phyloP scores from a whole-genome alignment of 352 stramenopile species.

The Phytophthora europaea region DNA sequence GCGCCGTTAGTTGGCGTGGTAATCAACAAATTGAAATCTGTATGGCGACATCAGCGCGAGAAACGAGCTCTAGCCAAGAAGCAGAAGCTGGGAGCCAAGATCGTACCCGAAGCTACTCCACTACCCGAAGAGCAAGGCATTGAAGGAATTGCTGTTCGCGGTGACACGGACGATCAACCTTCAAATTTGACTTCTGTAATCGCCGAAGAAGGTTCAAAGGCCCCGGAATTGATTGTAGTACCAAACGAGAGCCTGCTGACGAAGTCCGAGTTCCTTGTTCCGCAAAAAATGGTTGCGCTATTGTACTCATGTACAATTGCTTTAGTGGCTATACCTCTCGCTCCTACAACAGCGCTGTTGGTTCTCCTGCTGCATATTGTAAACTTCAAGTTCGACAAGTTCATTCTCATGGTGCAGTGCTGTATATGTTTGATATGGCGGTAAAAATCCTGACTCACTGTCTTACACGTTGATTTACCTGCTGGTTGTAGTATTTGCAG shows the following conservation, averaged over 20 bases:
- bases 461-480: background rate
- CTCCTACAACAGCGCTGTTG: constrained; percentile 62
- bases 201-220: constrained; percentile 6
- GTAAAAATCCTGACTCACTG: background rate
- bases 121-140: background rate
- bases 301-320: constrained; percentile 84
- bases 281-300: constrained; percentile 86
- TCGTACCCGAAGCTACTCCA: constrained; percentile 32
- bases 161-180: background rate
- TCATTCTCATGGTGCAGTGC: constrained; percentile 63
- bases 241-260: constrained; percentile 27
- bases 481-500: constrained; percentile 55
- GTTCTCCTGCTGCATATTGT: constrained; percentile 65
- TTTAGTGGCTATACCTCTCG: constrained; percentile 76
- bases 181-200: background rate
- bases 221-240: background rate
- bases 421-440: background rate
- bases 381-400: constrained; percentile 89
- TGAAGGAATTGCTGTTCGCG: background rate
- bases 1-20: constrained; percentile 36
- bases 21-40: constrained; percentile 25
- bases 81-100: constrained; percentile 8
- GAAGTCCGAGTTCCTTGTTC: constrained; percentile 78
- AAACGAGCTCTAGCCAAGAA: constrained; percentile 27
- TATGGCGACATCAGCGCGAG: constrained; percentile 21